Base-by-base conservation (phyloP, 225 moss, liverwort and hornwort genomes). In the Anthoceros angustus region DNA sequence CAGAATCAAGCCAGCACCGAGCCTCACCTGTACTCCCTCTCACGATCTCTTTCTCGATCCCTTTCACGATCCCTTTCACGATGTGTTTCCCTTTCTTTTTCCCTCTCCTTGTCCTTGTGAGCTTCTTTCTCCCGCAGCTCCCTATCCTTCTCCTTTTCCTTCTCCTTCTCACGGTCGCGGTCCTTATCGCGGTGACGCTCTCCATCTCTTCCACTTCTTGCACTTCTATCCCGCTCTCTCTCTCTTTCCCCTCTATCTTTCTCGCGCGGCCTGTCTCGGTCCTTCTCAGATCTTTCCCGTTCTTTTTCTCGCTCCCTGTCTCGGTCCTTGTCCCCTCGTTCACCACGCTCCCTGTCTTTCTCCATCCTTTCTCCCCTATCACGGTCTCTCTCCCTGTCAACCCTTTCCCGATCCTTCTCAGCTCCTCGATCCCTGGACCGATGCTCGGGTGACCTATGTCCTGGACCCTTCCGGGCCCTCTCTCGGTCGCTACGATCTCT, bases 151-250 rank as follows among this genome's bases (percentile, higher is more conserved):
- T 83, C 82, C 67, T 77, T 71, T 60, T 98, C 95, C 7, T 85
- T 85, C 11, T 98, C 91, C 70, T 86, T 92, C 66, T 98, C 98
- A 76, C 79, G 82, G 73, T 92, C 86, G 9, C 95, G 86, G 75
- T 90, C 88, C 24, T 86, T 80, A 71, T 95, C 95, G 75, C 80
- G 82, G 72, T 88, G 86, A 9, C 92, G 86, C 75, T 90, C 86
- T 24, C 86, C 82, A 68, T 95, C 90, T 50, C 64, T 70, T 70
- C 79, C 79, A 32, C 73, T 80, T 66, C 79, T 80, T 73, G 77
- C 73, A 10, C 72, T 76, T 24, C 88, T 84, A 49, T 86, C 88
- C 81, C 87, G 86, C 61, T 87, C 95, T 32, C 86, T 83, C 64
- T 98, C 91, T 75, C 73, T 82, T 6, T 86, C 70, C 9, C 42